Conservation (phyloP, 441 rosid species). For the Macaranga tanarius region DNA sequence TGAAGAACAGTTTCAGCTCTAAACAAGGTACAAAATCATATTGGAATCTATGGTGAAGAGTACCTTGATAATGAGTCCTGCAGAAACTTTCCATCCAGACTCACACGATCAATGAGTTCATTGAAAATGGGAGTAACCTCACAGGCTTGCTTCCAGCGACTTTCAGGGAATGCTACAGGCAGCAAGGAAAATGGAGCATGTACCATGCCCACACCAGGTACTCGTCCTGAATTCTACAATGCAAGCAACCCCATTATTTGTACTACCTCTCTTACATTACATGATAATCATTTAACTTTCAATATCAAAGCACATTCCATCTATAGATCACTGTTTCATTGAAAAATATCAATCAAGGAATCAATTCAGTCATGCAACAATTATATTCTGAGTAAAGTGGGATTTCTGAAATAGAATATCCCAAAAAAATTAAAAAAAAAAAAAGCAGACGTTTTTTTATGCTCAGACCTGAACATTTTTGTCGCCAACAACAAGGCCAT, state of each 20-base stretch:
- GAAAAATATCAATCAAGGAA: too few relatives aligned
- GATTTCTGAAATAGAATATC: background rate
- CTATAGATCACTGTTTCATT: background rate
- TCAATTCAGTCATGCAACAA: background rate
- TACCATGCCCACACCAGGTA: slow-evolving; percentile 88
- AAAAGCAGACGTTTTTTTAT: background rate
- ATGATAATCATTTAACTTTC: too few relatives aligned
- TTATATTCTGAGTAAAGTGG: background rate
- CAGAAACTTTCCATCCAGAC: slow-evolving; percentile 82
- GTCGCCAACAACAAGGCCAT: slow-evolving; percentile 93
- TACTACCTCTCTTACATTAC: background rate
- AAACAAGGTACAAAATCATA: background rate
- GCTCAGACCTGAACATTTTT: slow-evolving; percentile 54
- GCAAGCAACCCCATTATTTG: slow-evolving; percentile 18
- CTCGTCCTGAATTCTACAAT: slow-evolving; percentile 74
- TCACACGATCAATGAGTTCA: slow-evolving; percentile 91
- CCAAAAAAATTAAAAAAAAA: background rate
- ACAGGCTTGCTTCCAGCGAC: slow-evolving; percentile 79
- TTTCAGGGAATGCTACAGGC: slow-evolving; percentile 73
- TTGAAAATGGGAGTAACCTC: slow-evolving; percentile 90
- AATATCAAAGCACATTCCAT: too few relatives aligned
- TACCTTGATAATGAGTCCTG: slow-evolving; percentile 89
- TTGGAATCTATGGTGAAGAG: background rate
- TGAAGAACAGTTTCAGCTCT: background rate
- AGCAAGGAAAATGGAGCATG: slow-evolving; percentile 90